These are phyloP conservation scores for Begonia fuchsioides DNA, from an alignment of 306 rosid species.

Conservation along the genomic window DNA sequence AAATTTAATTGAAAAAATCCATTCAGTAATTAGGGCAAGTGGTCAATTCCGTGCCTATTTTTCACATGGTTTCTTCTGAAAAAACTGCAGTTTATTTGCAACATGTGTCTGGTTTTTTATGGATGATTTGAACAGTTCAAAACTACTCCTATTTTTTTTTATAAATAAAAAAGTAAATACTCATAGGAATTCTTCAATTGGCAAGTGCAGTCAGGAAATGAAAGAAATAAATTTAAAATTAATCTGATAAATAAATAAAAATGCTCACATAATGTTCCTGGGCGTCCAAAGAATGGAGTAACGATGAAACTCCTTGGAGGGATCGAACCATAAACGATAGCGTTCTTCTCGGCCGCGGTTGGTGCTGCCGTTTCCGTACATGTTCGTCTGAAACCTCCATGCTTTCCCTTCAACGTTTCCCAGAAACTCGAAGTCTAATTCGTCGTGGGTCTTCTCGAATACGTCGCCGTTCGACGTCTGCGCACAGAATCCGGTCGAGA, in stretches of 20 bases:
- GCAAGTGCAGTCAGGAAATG: too few species aligned
- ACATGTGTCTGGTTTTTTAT: neutral
- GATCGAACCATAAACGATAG: slow-evolving; percentile 91
- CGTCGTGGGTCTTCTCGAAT: slow-evolving; percentile 77
- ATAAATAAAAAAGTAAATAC: too few species aligned
- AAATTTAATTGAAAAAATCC: too few species aligned
- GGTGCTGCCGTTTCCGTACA: slow-evolving; percentile 90
- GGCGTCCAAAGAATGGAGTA: slow-evolving; percentile 95
- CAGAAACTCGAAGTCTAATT: slow-evolving; percentile 82
- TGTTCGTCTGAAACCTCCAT: slow-evolving; percentile 89
- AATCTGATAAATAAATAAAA: too few species aligned
- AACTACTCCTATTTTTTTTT: neutral
- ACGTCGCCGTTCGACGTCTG: slow-evolving; percentile 90
- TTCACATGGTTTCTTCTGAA: too few species aligned
- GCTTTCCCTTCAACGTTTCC: slow-evolving; percentile 77
- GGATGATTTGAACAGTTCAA: neutral
- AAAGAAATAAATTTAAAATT: too few species aligned
- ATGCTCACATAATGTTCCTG: slow-evolving; percentile 42
- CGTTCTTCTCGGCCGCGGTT: slow-evolving; percentile 87
- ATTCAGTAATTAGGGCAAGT: too few species aligned
- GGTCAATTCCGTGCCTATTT: too few species aligned
- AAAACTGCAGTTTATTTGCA: slow-evolving; percentile 3
- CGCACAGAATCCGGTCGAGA: too few species aligned
- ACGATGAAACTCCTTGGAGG: slow-evolving; percentile 49
- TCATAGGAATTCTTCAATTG: too few species aligned